A percentile compares a stretch with the other conserved stretches of the same genome.
These are phyloP conservation scores for Dictyostelium citrinum DNA, from an alignment of 78 protist species.

Conservation along the genomic window DNA sequence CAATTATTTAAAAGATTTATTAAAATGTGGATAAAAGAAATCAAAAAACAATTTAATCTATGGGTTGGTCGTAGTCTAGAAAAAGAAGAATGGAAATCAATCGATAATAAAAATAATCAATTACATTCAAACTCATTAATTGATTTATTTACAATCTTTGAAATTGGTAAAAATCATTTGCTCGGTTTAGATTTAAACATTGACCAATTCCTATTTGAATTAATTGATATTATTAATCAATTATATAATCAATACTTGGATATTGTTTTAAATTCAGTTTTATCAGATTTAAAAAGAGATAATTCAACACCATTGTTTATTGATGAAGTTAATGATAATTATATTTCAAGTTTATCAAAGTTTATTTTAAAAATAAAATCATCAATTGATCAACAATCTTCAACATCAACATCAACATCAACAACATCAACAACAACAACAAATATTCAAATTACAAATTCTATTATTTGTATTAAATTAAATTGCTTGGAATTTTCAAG, in stretches of 20 bases:
- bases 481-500: conserved; percentile 44
- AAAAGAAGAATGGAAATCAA: conserved; percentile 31
- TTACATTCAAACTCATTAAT: conserved; percentile 28
- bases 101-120: conserved; percentile 23
- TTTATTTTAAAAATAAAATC: background rate
- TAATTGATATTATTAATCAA: background rate
- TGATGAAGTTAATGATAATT: background rate
- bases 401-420: background rate
- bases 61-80: conserved; percentile 16
- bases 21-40: conserved; percentile 18
- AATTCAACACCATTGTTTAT: background rate
- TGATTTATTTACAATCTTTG: conserved; percentile 55
- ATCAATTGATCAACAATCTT: background rate
- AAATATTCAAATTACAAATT: background rate
- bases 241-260: conserved; percentile 10
- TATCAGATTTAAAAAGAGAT: background rate
- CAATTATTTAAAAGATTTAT: background rate
- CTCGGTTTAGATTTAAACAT: background rate
- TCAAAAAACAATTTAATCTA: background rate
- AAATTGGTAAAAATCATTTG: conserved; percentile 64
- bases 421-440: background rate
- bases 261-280: background rate
- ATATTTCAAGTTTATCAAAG: background rate
- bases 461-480: conserved; percentile 21
- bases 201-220: conserved; percentile 2